These are phyloP conservation scores for Coleophoma crateriformis DNA, from an alignment of 2,329 filamentous ascomycete genomes.

Conservation along the genomic window DNA sequence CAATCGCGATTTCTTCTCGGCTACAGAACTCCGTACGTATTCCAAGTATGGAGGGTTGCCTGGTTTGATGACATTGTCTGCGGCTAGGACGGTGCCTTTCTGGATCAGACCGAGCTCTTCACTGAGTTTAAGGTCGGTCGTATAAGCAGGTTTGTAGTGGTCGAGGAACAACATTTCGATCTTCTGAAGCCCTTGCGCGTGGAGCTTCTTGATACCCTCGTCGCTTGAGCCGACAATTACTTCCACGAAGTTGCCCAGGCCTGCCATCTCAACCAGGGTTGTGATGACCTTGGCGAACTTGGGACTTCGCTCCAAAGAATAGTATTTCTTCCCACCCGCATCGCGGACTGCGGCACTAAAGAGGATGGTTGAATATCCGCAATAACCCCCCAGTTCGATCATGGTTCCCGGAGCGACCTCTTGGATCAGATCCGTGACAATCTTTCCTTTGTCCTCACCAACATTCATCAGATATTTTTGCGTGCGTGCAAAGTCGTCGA, in stretches of 20 bases:
- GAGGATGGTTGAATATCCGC: conserved; percentile 75
- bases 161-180: conserved; percentile 56
- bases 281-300: conserved; percentile 67
- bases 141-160: conserved; percentile 74
- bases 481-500: conserved; percentile 63
- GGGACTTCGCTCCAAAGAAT: conserved; percentile 67
- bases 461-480: conserved; percentile 77
- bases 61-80: conserved; percentile 67
- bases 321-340: conserved; percentile 60
- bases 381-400: conserved; percentile 76
- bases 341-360: conserved; percentile 63
- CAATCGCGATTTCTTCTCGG: conserved; percentile 48
- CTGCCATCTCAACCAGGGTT: conserved; percentile 67
- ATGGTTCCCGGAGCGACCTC: conserved; percentile 62
- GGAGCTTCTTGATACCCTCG: conserved; percentile 56
- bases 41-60: conserved; percentile 66
- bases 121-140: conserved; percentile 68
- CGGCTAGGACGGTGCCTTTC: conserved; percentile 56
- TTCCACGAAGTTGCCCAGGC: conserved; percentile 63
- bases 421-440: conserved; percentile 63
- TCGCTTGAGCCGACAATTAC: conserved; percentile 67
- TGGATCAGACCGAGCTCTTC: conserved; percentile 63
- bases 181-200: conserved; percentile 25
- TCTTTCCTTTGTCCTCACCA: conserved; percentile 66
- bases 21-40: conserved; percentile 61